Conservation (phyloP, 345 rosid genomes). For the Physaria fendleri region DNA sequence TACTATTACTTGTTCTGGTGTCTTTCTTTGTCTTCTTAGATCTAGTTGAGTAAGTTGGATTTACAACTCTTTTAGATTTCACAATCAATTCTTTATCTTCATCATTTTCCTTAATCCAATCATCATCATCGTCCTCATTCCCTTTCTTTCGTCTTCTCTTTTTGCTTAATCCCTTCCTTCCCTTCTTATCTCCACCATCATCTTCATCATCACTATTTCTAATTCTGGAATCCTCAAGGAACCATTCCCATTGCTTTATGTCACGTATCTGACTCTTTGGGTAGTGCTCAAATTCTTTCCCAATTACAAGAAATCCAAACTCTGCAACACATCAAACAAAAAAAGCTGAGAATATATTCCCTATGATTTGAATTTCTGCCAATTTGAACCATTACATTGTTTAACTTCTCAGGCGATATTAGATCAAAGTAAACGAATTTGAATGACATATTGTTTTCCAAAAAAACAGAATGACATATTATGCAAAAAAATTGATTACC, state of each 20-base stretch:
- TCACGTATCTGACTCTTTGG: constrained; percentile 39
- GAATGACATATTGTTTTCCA: neutral
- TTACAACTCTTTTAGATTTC: constrained; percentile 28
- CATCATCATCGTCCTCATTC: constrained; percentile 42
- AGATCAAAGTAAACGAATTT: constrained; percentile 3
- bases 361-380: neutral
- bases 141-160: constrained; percentile 41
- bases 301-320: constrained; percentile 74
- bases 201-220: constrained; percentile 36
- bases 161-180: constrained; percentile 25
- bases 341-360: neutral
- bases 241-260: constrained; percentile 72
- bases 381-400: neutral
- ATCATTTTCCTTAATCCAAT: constrained; percentile 63
- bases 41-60: constrained; percentile 45
- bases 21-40: constrained; percentile 35
- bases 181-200: constrained; percentile 22
- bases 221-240: constrained; percentile 43
- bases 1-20: neutral
- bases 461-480: neutral
- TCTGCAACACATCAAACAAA: constrained; percentile 35
- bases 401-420: neutral
- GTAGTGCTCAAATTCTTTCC: constrained; percentile 63
- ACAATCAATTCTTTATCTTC: constrained; percentile 37
- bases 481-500: constrained; percentile 30